Evolutionary conservation across 371 early-diverging fungal genomes (phyloP).

Genomic region (Apophysomyces sp.): DNA sequence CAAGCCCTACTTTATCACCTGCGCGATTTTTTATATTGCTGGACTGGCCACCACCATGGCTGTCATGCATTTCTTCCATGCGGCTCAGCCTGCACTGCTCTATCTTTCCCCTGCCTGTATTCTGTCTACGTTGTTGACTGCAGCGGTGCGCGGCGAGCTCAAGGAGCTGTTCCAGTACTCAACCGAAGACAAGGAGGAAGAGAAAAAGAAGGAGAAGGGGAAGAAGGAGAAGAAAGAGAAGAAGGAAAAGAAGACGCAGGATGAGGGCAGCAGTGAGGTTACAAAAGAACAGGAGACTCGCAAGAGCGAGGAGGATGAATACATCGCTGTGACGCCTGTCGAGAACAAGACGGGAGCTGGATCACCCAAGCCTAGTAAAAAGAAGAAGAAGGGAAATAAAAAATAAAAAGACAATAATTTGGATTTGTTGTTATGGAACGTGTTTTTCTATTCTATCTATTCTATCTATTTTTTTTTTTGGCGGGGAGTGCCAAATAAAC

Average conservation of each 20-base stretch:
- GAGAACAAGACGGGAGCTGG: background rate
- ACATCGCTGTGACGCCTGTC: conserved; percentile 14
- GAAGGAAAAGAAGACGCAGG: conserved; percentile 5
- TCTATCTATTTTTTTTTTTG: background rate
- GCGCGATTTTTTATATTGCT: conserved; percentile 78
- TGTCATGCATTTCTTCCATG: conserved; percentile 96
- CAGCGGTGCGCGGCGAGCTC: conserved; percentile 81
- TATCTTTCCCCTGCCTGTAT: conserved; percentile 97
- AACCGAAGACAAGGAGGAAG: conserved; percentile 61
- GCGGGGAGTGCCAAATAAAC: background rate
- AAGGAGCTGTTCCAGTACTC: conserved; percentile 78
- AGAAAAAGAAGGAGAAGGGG: conserved; percentile 37
- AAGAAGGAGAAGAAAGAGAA: conserved; percentile 19
- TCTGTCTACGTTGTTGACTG: conserved; percentile 80
- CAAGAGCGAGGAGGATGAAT: conserved; percentile 5
- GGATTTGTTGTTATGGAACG: too few relatives aligned
- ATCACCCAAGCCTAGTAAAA: conserved; percentile 3
- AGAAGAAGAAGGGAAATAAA: conserved; percentile 10
- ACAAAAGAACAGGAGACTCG: background rate
- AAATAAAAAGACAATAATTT: background rate
- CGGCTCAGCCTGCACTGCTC: conserved; percentile 96
- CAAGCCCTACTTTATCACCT: conserved; percentile 86
- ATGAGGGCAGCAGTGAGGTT: background rate
- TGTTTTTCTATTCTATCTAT: background rate
- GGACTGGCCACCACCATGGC: conserved; percentile 88